Percentiles rank a stretch among this genome's conserved stretches.
These are phyloP conservation scores for Pseudonitzschia multiseries DNA, from an alignment of 108 stramenopile species.

Conservation along the genomic window DNA sequence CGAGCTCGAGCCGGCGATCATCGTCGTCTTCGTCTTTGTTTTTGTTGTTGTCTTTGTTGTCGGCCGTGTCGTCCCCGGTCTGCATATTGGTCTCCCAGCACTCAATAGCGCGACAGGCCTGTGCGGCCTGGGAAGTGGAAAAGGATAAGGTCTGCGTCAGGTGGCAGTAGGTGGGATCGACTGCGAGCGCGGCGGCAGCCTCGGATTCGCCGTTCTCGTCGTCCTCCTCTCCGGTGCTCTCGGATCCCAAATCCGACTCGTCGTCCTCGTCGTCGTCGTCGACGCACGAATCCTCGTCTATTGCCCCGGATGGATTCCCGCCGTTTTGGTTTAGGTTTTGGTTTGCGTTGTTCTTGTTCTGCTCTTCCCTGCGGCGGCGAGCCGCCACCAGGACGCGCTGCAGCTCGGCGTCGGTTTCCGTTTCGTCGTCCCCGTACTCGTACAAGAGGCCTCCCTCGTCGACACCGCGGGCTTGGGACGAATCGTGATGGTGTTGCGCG, in stretches of 20 bases:
- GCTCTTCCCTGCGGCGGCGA: not conserved
- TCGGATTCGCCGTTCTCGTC: conserved; percentile 15
- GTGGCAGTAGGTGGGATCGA: conserved; percentile 43
- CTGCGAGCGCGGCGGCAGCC: not conserved
- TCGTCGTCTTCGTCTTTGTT: conserved; percentile 10
- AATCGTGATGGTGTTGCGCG: not conserved
- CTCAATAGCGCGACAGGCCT: conserved; percentile 49
- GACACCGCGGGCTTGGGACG: not conserved
- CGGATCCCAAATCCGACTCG: not conserved
- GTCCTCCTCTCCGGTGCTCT: not conserved
- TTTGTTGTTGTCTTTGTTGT: not conserved
- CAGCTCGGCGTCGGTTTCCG: not conserved
- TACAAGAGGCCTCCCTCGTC: not conserved
- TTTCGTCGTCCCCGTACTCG: not conserved
- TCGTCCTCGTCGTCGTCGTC: conserved; percentile 16
- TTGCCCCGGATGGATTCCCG: not conserved
- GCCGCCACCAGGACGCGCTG: not conserved
- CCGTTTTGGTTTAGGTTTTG: not conserved
- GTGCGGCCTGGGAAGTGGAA: conserved; percentile 36
- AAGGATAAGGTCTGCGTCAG: conserved; percentile 62
- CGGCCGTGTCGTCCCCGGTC: not conserved
- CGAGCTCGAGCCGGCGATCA: conserved; percentile 23
- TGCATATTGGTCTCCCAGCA: conserved; percentile 25
- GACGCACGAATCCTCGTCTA: not conserved
- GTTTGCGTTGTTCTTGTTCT: not conserved